phyloP scores from a whole-genome alignment of 208 protist species.

The Trypanosoma boissoni region DNA sequence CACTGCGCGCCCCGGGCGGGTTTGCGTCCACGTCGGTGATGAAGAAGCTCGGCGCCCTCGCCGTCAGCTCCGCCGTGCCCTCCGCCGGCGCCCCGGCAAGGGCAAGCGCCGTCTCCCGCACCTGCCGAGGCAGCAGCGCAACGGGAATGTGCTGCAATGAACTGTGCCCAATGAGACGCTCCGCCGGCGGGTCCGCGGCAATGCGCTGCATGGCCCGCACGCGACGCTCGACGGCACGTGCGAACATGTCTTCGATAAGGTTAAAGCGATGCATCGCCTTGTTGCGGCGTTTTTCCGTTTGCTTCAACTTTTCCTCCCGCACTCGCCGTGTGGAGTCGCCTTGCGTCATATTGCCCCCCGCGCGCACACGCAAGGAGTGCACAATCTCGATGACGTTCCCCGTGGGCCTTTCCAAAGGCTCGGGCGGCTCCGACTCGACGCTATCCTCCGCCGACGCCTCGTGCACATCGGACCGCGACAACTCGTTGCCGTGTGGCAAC shows the following conservation, averaged over 20 bases:
- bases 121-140: conserved; percentile 36
- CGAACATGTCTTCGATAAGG: conserved; percentile 77
- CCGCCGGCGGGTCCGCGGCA: conserved; percentile 79
- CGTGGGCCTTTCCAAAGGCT: conserved; percentile 2
- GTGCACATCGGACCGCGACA: too few relatives aligned
- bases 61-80: neutral
- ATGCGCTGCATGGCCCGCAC: conserved; percentile 65
- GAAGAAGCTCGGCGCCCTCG: conserved; percentile 14
- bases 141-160: conserved; percentile 82
- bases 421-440: conserved; percentile 20
- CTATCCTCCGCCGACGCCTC: conserved; percentile 24
- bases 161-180: conserved; percentile 71
- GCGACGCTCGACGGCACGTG: conserved; percentile 53
- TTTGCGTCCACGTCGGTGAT: conserved; percentile 20
- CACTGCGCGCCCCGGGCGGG: neutral
- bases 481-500: too few relatives aligned
- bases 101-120: conserved; percentile 4
- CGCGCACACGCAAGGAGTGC: neutral
- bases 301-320: conserved; percentile 41
- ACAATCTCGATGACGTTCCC: conserved; percentile 24
- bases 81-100: neutral
- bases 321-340: conserved; percentile 22
- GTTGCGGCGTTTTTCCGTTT: conserved; percentile 39
- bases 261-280: conserved; percentile 43
- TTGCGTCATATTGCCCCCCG: conserved; percentile 13